Evolutionary conservation across 2,329 filamentous ascomycete species (phyloP).

Genomic region (Fonsecaea monophora): DNA sequence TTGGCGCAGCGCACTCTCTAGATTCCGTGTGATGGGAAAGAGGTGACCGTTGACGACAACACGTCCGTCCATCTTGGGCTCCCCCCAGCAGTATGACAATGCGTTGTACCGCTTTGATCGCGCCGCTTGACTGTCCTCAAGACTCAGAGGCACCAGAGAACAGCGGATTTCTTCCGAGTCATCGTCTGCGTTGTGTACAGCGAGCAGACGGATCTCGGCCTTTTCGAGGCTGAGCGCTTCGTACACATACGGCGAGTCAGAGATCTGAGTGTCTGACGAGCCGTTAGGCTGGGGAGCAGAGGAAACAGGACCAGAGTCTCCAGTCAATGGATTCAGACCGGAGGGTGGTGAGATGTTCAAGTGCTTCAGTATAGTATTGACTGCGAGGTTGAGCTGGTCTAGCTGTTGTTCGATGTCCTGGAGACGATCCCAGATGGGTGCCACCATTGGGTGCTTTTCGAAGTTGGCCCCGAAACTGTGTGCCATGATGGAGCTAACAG

Average conservation of each 20-base stretch:
- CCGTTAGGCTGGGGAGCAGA: background rate
- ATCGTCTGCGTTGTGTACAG: constrained; percentile 10
- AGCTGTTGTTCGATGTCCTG: constrained; percentile 20
- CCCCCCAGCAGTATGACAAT: constrained; percentile 21
- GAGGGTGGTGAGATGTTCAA: constrained; percentile 7
- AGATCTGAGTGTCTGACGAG: background rate
- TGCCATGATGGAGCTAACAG: background rate
- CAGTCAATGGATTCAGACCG: background rate
- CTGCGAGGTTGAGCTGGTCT: constrained; percentile 10
- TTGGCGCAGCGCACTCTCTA: constrained; percentile 15
- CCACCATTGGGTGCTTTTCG: constrained; percentile 18
- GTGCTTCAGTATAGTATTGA: constrained; percentile 13
- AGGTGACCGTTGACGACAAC: constrained; percentile 15
- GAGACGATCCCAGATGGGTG: constrained; percentile 16
- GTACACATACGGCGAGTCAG: constrained; percentile 12
- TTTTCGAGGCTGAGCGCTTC: constrained; percentile 10
- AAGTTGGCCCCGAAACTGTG: constrained; percentile 11
- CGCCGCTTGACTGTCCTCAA: constrained; percentile 1
- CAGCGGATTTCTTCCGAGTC: constrained; percentile 10
- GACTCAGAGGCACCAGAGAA: constrained; percentile 1
- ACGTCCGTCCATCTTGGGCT: constrained; percentile 12
- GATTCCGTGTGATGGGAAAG: constrained; percentile 12
- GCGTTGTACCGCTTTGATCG: constrained; percentile 19
- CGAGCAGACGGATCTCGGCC: constrained; percentile 18
- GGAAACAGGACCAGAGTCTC: background rate